A percentile compares a stretch with the other conserved stretches of the same genome.
Evolutionary conservation across 2,329 filamentous ascomycete genomes (phyloP).

Genomic region (Penicillium olsonii): DNA sequence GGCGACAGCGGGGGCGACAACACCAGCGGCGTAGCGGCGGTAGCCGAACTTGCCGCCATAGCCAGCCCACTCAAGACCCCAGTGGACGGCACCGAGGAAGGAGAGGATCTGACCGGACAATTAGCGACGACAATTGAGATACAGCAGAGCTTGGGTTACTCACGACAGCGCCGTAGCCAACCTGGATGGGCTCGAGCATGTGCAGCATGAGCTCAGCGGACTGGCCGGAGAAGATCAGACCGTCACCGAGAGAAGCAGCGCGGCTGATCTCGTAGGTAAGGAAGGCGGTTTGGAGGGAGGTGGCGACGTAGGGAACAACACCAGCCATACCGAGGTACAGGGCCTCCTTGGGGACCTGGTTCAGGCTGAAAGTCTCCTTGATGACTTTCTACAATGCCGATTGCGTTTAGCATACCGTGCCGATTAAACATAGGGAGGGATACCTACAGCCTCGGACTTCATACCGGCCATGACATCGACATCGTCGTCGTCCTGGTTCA

Average conservation of each 20-base stretch:
- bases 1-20: conserved; percentile 75
- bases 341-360: conserved; percentile 66
- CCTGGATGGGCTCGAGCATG: conserved; percentile 80
- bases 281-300: conserved; percentile 78
- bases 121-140: conserved; percentile 10
- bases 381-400: conserved; percentile 56
- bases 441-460: conserved; percentile 60
- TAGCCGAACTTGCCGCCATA: conserved; percentile 68
- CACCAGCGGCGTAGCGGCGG: conserved; percentile 79
- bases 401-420: not conserved
- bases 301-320: conserved; percentile 81
- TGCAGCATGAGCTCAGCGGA: conserved; percentile 72
- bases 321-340: conserved; percentile 72
- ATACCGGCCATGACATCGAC: conserved; percentile 55
- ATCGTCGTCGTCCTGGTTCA: conserved; percentile 28
- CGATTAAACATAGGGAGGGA: not conserved
- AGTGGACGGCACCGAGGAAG: conserved; percentile 91
- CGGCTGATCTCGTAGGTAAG: conserved; percentile 82
- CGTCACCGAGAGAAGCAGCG: conserved; percentile 59
- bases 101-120: conserved; percentile 69
- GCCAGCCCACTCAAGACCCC: conserved; percentile 83
- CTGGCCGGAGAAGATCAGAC: conserved; percentile 67
- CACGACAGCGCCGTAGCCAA: conserved; percentile 86
- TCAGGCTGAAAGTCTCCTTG: conserved; percentile 68
- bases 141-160: conserved; percentile 34